Conservation (phyloP, 495 filamentous ascomycete genomes). For the Hyaloscypha hepaticicola region DNA sequence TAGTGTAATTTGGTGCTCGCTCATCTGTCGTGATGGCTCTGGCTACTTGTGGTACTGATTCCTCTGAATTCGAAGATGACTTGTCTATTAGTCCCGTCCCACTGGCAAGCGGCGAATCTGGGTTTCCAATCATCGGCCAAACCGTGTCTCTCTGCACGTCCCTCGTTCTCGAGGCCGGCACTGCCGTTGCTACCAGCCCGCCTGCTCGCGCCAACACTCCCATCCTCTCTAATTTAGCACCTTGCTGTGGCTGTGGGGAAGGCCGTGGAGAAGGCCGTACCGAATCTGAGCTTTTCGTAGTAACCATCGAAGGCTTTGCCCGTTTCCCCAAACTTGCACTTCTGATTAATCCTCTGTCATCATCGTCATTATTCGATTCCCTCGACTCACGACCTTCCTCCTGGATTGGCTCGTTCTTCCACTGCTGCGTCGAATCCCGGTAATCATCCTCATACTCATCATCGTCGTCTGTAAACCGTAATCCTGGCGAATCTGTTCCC, state of each 20-base stretch:
- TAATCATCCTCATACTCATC: constrained; percentile 42
- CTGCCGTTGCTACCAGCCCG: not conserved
- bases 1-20: not conserved
- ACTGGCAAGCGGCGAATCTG: constrained; percentile 27
- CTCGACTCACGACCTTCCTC: constrained; percentile 46
- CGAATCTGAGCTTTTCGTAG: constrained; percentile 40
- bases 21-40: constrained; percentile 15
- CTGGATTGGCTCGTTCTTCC: constrained; percentile 33
- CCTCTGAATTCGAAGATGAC: constrained; percentile 24
- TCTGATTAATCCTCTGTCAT: constrained; percentile 65
- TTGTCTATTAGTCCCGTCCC: constrained; percentile 30
- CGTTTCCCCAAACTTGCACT: constrained; percentile 76
- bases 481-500: constrained; percentile 38
- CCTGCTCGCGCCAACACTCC: constrained; percentile 10
- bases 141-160: constrained; percentile 21
- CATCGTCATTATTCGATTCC: constrained; percentile 51
- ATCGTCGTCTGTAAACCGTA: constrained; percentile 45
- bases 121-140: constrained; percentile 30
- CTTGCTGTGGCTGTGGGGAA: constrained; percentile 23
- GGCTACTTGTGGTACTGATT: constrained; percentile 22
- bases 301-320: constrained; percentile 69
- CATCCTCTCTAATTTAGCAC: constrained; percentile 24
- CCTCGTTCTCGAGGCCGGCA: constrained; percentile 1
- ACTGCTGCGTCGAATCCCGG: constrained; percentile 36
- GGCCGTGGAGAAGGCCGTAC: constrained; percentile 13